Evolutionary conservation across 257 asterid genomes (phyloP), one percentile per base, ranked within the genome.

Genomic region (Solanum phureja): DNA sequence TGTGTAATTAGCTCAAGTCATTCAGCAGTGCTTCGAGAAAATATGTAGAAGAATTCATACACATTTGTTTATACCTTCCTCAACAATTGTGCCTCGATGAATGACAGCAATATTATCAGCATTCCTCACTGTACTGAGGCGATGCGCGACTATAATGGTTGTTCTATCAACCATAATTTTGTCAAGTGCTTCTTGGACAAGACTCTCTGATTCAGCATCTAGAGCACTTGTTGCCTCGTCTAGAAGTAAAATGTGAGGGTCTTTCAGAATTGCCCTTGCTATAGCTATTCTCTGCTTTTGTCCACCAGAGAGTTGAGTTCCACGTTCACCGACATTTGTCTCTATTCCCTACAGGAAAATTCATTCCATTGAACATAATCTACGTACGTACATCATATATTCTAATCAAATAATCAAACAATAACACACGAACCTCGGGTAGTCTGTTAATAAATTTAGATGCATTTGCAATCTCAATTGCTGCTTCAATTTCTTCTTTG

Each of bases 201-300:
- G 75, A 76, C 96, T 88, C 91, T 94, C 96, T 5, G 98, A 94
- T 81, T 94, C 98, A 3, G 94, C 89, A 83, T 95, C 98, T 3
- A 95, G 92, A 3, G 98, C 98, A 89, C 98, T 95, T 34, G 98
- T 94, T 52, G 98, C 98, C 90, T 95, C 95, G 19, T 95, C 98
- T 29, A 95, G 88, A 35, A 95, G 96, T 88, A 95, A 87, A 83
- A 95, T 93, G 44, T 93, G 88, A 0, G 98, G 98, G 76, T 95
- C 91, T 88, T 95, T 95, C 6, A 95, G 89, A 60, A 95, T 95
- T 37, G 98, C 96, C 89, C 98, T 90, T 35, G 98, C 96, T 58
- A 95, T 94, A 64, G 98, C 97, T 14, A 95, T 86, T 89, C 98
- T 92, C 84, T 95, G 98, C 89, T 95, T 95, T 90, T 94, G 98